These are phyloP conservation scores for Rhodosporidiobolus sp. DNA, from an alignment of 768 basidiomycete genomes.

Conservation along the genomic window DNA sequence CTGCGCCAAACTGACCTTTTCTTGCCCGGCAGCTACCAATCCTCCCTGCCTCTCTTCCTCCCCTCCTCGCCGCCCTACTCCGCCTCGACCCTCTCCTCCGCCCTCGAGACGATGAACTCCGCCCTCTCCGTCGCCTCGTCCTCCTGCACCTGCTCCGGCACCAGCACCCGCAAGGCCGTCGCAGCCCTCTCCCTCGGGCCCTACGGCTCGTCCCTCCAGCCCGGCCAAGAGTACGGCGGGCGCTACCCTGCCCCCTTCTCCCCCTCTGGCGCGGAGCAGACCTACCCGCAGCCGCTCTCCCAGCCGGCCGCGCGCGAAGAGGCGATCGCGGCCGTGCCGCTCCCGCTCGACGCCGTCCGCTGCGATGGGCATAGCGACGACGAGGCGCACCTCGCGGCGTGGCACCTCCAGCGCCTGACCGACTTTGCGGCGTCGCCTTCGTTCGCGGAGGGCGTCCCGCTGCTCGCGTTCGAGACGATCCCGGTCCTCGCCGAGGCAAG, in stretches of 20 bases:
- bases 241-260: conserved; percentile 48
- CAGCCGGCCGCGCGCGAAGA: background rate
- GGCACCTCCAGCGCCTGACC: conserved; percentile 48
- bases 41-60: conserved; percentile 39
- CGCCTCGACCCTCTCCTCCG: background rate
- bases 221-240: conserved; percentile 49
- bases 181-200: conserved; percentile 49
- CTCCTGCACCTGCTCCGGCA: background rate
- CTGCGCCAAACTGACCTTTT: background rate
- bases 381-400: conserved; percentile 42
- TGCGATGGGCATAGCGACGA: background rate
- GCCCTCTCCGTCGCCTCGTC: conserved; percentile 26
- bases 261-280: conserved; percentile 6
- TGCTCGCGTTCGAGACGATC: conserved; percentile 51
- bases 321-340: conserved; percentile 32
- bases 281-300: background rate
- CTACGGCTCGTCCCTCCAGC: conserved; percentile 48
- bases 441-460: conserved; percentile 40
- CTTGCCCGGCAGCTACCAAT: conserved; percentile 41
- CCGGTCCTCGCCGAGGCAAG: conserved; percentile 47
- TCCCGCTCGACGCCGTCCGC: conserved; percentile 9
- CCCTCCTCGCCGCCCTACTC: conserved; percentile 3
- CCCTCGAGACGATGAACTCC: conserved; percentile 29
- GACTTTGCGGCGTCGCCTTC: conserved; percentile 40
- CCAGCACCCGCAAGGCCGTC: conserved; percentile 2